Base-by-base conservation (phyloP, 345 rosid species). In the Brassica incana region DNA sequence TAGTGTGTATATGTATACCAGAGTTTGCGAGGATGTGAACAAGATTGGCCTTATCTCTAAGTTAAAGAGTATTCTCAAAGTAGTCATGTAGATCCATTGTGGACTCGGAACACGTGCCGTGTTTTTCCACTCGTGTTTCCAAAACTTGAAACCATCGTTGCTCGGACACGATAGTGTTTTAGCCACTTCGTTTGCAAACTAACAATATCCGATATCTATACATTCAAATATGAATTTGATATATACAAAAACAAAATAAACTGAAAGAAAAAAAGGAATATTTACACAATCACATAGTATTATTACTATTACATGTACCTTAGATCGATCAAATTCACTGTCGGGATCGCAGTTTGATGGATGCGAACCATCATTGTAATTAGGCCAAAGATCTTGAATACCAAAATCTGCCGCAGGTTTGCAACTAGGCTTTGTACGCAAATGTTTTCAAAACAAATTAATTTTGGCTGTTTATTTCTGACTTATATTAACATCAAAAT, bases 51-150 rank as follows among this genome's bases (percentile, higher is more conserved):
- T 81, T 82, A 9, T 87, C 54, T 78, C 81, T 90, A 20, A 91
- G 78, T 48, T 80, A 78, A 38, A 94, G 88, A 61, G 86, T 83
- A 6, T 87, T 84, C 71, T 87, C 84, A 5, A 94, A 94, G 78
- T 94, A 94, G 2, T 82, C 92, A 25, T 75, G 94, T 70, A 89
- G 93, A 81, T 85, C 89, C 23, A 94, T 84, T 12, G 80, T 85
- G 0, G 97, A 90, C 72, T 89, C 90, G 0, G 97, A 75, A 82
- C 97, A 94, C 0, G 97, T 92, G 2, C 97, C 98, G 7, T 94
- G 97, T 78, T 94, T 94, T 1, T 77, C 98, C 97, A 94, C 69
- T 94, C 97, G 56, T 93, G 94, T 23, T 87, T 72, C 98, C 98
- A 93, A 69, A 93, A 90, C 71, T 66, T 77, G 14, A 35, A 29